Evolutionary conservation across 1,139 yeast genomes (phyloP), one percentile per base, ranked within the genome.

Genomic region (Pichia terricola): DNA sequence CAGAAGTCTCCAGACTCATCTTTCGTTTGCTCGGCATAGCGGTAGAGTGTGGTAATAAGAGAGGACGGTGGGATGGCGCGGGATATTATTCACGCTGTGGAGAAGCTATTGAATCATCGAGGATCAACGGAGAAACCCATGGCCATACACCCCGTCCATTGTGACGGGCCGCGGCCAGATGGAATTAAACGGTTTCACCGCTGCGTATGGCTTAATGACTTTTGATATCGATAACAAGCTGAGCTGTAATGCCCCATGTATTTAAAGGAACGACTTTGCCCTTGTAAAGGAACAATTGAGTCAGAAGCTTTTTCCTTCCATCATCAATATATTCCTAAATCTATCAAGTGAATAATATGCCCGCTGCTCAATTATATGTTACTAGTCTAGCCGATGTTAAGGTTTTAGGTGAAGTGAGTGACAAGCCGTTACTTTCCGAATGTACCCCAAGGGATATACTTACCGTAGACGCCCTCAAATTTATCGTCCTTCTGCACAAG

Each of bases 401-500:
- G 58, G 66, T 83, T 49, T 63, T 77, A 51, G 91, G 83, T 28
- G 77, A 79, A 43, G 66, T 83, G 44, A 82, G 82, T 42, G 66
- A 65, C 48, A 66, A 64, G 39, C 80, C 87, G 31, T 69, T 72
- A 56, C 68, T 77, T 48, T 75, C 81, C 43, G 70, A 70, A 26
- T 64, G 75, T 5, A 67, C 76, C 2, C 69, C 70, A 26, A 60
- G 63, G 22, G 72, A 69, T 50, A 66, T 72, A 42, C 52, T 74
- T 35, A 70, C 75, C 9, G 63, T 64, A 45, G 85, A 79, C 46
- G 88, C 89, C 4, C 66, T 83, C 50, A 81, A 77, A 45, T 79
- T 83, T 51, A 75, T 82, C 47, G 86, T 83, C 34, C 66, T 83
- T 40, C 69, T 83, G 53, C 91, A 83, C 64, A 76, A 86, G 61